These are phyloP conservation scores for Metrosideros polymorpha DNA, from an alignment of 441 rosid species.

Conservation along the genomic window DNA sequence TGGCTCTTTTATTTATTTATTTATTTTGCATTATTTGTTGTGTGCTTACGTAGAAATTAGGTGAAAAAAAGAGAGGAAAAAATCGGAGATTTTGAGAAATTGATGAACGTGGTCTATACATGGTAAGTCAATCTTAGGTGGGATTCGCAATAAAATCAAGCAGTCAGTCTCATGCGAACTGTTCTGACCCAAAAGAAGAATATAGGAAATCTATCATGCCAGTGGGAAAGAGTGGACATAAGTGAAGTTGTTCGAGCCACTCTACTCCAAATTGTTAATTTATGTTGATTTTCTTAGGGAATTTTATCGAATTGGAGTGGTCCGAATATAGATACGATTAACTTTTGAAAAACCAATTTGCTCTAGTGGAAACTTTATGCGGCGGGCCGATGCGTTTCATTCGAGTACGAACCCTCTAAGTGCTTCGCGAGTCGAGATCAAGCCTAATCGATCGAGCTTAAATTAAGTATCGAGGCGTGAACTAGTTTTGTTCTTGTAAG, in stretches of 20 bases:
- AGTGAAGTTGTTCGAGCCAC: fast-evolving
- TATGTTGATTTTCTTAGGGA: background rate
- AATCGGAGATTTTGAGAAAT: background rate
- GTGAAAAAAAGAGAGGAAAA: background rate
- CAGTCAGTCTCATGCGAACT: background rate
- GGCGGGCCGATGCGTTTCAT: background rate
- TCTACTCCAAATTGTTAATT: fast-evolving
- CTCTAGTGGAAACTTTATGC: background rate
- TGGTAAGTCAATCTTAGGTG: background rate
- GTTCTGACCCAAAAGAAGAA: background rate
- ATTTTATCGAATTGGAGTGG: too few relatives aligned
- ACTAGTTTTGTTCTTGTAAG: background rate
- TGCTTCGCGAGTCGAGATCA: fast-evolving
- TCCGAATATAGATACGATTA: background rate
- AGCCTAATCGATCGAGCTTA: background rate
- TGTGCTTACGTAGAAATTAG: background rate
- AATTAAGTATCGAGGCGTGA: background rate
- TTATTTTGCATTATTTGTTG: background rate
- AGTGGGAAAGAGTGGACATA: fast-evolving
- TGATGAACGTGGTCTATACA: background rate
- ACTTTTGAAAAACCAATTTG: background rate
- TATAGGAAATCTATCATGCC: background rate
- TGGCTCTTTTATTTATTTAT: background rate
- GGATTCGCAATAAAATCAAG: background rate
- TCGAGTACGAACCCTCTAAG: background rate